These are phyloP conservation scores for Fusarium clavum DNA, from an alignment of 2,329 filamentous ascomycete genomes.

Conservation along the genomic window DNA sequence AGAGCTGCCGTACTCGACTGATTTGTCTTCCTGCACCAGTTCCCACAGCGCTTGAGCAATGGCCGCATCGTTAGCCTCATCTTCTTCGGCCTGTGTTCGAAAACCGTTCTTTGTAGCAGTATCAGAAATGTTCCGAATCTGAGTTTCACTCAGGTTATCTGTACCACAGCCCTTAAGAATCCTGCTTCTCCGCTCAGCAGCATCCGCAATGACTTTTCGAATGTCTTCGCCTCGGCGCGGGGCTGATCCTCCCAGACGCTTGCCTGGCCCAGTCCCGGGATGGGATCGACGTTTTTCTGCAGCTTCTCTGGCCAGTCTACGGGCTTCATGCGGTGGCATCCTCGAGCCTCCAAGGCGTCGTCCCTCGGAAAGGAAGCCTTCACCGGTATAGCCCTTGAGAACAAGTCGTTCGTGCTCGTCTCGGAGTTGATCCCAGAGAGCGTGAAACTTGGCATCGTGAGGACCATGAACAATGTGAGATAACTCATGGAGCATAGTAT, in stretches of 20 bases:
- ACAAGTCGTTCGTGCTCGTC: constrained; percentile 83
- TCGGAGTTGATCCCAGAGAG: constrained; percentile 88
- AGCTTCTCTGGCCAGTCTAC: constrained; percentile 77
- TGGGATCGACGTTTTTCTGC: constrained; percentile 75
- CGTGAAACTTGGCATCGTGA: constrained; percentile 85
- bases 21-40: constrained; percentile 83
- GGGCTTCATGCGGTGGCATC: constrained; percentile 79
- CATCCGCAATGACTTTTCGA: constrained; percentile 76
- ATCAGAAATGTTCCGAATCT: constrained; percentile 73
- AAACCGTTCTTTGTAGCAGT: constrained; percentile 78
- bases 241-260: constrained; percentile 74
- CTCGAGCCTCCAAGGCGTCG: constrained; percentile 74
- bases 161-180: constrained; percentile 81
- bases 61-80: constrained; percentile 87
- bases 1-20: constrained; percentile 63
- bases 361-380: constrained; percentile 84
- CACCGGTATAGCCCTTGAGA: constrained; percentile 88
- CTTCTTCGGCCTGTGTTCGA: constrained; percentile 85
- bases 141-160: constrained; percentile 72
- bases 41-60: constrained; percentile 90
- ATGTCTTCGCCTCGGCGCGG: constrained; percentile 72
- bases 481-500: constrained; percentile 95
- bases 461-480: constrained; percentile 88
- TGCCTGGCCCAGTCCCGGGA: constrained; percentile 74
- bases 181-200: constrained; percentile 75